These are phyloP conservation scores for Odonthalia washingtoniensis DNA, from an alignment of 31 red algal species.

Conservation along the genomic window DNA sequence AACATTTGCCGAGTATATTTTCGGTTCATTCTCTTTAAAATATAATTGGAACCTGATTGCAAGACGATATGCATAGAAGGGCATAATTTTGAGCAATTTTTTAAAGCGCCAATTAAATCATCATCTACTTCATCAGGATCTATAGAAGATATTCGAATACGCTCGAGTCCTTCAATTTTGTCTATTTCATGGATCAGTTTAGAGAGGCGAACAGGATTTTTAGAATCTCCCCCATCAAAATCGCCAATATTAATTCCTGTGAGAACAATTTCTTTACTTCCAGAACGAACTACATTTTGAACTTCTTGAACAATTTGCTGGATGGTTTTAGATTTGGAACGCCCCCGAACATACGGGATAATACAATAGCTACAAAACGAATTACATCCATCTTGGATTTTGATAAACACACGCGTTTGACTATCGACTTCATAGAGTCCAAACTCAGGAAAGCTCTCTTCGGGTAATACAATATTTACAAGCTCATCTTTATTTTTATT, in stretches of 20 bases:
- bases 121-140: conserved; percentile 87
- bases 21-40: conserved; percentile 84
- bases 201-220: conserved; percentile 72
- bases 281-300: conserved; percentile 57
- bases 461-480: conserved; percentile 85
- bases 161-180: conserved; percentile 82
- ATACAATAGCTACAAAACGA: conserved; percentile 88
- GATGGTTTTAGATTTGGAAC: conserved; percentile 82
- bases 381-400: conserved; percentile 92
- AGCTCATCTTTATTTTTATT: conserved; percentile 91
- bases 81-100: conserved; percentile 77
- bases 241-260: conserved; percentile 95
- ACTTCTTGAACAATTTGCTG: conserved; percentile 78
- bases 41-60: conserved; percentile 82
- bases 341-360: conserved; percentile 72
- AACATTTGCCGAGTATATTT: conserved; percentile 86
- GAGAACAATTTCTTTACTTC: conserved; percentile 82
- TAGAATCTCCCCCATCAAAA: conserved; percentile 79
- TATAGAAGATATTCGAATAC: conserved; percentile 91
- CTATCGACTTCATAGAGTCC: conserved; percentile 58
- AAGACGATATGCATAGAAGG: conserved; percentile 92
- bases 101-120: conserved; percentile 70
- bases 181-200: conserved; percentile 62
- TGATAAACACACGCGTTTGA: conserved; percentile 76
- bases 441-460: conserved; percentile 84